Base-by-base conservation (phyloP, 176 grass and related monocot species). In the Thinopyrum elongatum region DNA sequence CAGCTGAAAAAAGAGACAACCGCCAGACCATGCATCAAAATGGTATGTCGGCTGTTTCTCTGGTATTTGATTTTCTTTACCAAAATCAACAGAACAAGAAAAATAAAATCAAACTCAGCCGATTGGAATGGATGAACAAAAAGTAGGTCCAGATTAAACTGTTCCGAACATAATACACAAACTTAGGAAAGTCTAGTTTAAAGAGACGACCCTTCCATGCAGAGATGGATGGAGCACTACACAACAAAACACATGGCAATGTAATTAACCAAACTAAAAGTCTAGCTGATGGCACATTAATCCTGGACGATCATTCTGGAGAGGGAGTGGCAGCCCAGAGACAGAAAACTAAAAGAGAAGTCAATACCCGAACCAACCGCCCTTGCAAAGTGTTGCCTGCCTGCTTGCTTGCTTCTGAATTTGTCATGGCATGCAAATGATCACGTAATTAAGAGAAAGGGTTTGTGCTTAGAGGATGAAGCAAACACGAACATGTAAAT, bases 311-410 rank as follows among this genome's bases (percentile, higher is more conserved):
- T 85, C 41, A 26, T 78, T 46, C 82, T 65, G 64, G 74, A 74
- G 83, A 87, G 87, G 86, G 92, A 88, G n/a, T 84, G 89, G 85
- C 85, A 76, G 62, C 30, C 44, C 73, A 12, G 80, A 90, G 79
- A 42, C 35, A 85, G n/a, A 85, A 77, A 76, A 53, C 73, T 76
- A 76, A 75, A 85, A 85, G 62, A 78, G 44, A 87, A 94, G 95
- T 97, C 95, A 97, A 97, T 97, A 83, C 95, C 95, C 95, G 92
- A 97, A 97, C 92, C 95, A 97, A 95, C 90, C 80, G 74, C 88
- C 86, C 88, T 92, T 93, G 92, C 92, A 81, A 64, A 14, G 88
- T 87, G 92, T 90, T 94, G 90, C 88, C 10, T 77, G 23, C 28
- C 33, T 47, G 71, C 61, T 76, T 13, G 59, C 69, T 82, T 66